phyloP scores from a whole-genome alignment of 306 rosid species.

The Quercus alba region DNA sequence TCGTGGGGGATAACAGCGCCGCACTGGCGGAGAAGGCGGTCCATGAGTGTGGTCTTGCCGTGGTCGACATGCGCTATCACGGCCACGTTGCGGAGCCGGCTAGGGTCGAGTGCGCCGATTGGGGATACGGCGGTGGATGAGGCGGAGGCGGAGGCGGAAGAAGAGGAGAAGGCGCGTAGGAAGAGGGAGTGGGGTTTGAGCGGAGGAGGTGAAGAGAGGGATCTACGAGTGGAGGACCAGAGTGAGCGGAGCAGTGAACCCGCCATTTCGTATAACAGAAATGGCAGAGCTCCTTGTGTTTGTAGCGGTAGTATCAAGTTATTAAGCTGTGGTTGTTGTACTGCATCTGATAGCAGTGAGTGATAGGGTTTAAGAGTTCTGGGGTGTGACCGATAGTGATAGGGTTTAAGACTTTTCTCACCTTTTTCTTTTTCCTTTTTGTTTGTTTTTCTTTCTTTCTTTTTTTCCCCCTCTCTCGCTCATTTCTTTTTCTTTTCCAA shows the following conservation, averaged over 20 bases:
- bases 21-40: slow-evolving; percentile 97
- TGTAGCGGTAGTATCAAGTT: too few relatives aligned
- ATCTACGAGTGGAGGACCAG: slow-evolving; percentile 56
- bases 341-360: not conserved
- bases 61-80: slow-evolving; percentile 98
- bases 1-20: slow-evolving; percentile 97
- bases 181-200: slow-evolving; percentile 13
- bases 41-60: slow-evolving; percentile 98
- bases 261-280: slow-evolving; percentile 46
- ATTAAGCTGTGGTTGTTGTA: too few relatives aligned
- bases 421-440: not conserved
- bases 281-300: slow-evolving; percentile 14
- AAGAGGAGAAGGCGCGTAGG: slow-evolving; percentile 60
- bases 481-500: too few relatives aligned
- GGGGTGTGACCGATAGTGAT: not conserved
- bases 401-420: too few relatives aligned
- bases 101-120: slow-evolving; percentile 43
- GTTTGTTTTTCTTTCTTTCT: not conserved
- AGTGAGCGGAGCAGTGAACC: slow-evolving; percentile 75
- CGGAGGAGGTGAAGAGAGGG: slow-evolving; percentile 35
- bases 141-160: slow-evolving; percentile 31
- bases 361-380: slow-evolving; percentile 4
- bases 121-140: slow-evolving; percentile 24
- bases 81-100: slow-evolving; percentile 88
- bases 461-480: too few relatives aligned